These are phyloP conservation scores for Globisporangium abappressorium DNA, from an alignment of 352 stramenopile genomes.

Conservation along the genomic window DNA sequence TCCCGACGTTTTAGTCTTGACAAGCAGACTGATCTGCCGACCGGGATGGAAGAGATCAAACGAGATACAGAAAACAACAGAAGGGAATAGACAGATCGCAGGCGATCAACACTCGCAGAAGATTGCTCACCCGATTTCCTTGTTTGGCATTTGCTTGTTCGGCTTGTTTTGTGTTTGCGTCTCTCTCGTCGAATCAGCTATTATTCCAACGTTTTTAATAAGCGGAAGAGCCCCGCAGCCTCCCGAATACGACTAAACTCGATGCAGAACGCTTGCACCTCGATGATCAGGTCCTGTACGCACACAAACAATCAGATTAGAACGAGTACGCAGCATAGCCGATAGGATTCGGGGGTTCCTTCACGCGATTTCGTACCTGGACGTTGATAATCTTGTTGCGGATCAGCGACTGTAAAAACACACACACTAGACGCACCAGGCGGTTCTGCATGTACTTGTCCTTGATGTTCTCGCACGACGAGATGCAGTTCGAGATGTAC, in stretches of 20 bases:
- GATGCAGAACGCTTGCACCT: conserved; percentile 99
- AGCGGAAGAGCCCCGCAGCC: conserved; percentile 94
- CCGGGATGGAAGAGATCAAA: background rate
- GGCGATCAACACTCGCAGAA: background rate
- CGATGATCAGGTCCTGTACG: conserved; percentile 95
- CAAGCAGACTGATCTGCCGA: background rate
- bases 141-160: conserved; percentile 17
- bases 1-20: conserved; percentile 58
- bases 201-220: conserved; percentile 96
- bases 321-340: background rate
- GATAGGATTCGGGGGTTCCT: background rate
- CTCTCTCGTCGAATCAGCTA: conserved; percentile 16
- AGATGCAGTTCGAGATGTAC: conserved; percentile 99
- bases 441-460: conserved; percentile 98
- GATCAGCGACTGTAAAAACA: conserved; percentile 98
- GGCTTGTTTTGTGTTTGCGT: conserved; percentile 3
- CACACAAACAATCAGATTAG: conserved; percentile 9
- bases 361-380: conserved; percentile 57
- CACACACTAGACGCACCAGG: conserved; percentile 96
- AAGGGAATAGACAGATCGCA: background rate
- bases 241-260: conserved; percentile 98
- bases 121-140: conserved; percentile 7
- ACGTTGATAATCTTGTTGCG: conserved; percentile 99
- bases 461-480: conserved; percentile 97
- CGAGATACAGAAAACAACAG: background rate